phyloP scores from a whole-genome alignment of 768 basidiomycete genomes.

The Rhodotorula kratochvilovae region DNA sequence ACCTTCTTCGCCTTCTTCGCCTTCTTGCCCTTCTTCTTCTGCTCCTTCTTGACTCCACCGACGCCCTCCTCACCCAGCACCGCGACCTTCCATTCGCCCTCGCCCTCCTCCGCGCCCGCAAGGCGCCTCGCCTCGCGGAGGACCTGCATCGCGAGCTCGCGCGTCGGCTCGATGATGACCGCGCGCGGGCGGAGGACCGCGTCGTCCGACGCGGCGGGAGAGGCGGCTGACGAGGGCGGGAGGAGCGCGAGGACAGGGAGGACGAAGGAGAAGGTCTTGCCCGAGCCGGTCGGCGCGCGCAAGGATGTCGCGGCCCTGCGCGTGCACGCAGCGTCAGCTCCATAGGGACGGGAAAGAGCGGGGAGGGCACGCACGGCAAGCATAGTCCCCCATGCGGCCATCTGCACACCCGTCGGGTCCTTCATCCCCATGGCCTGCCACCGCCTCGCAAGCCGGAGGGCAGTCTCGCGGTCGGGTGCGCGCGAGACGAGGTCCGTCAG shows the following conservation, averaged over 20 bases:
- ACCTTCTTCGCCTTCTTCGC: slow-evolving; percentile 3
- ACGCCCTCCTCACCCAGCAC: slow-evolving; percentile 38
- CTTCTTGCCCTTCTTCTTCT: slow-evolving; percentile 1
- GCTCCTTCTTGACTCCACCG: background rate
- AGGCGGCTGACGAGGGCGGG: slow-evolving; percentile 65
- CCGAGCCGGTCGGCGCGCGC: slow-evolving; percentile 97
- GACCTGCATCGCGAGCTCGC: slow-evolving; percentile 94
- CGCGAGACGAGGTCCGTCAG: slow-evolving; percentile 49
- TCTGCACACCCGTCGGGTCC: slow-evolving; percentile 74
- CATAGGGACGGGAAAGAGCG: too few species aligned
- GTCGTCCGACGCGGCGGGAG: slow-evolving; percentile 2
- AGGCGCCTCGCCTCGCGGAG: slow-evolving; percentile 81
- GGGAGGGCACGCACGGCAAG: slow-evolving; percentile 57
- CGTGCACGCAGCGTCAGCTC: too few species aligned
- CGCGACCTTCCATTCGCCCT: slow-evolving; percentile 45
- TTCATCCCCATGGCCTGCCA: slow-evolving; percentile 60
- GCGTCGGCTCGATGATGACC: slow-evolving; percentile 80
- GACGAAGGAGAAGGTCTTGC: slow-evolving; percentile 90
- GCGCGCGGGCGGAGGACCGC: slow-evolving; percentile 61
- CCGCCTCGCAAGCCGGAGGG: slow-evolving; percentile 48
- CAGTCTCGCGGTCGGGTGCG: background rate
- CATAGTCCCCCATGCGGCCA: slow-evolving; percentile 71
- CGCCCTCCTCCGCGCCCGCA: slow-evolving; percentile 53
- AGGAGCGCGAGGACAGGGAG: slow-evolving; percentile 65
- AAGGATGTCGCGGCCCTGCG: slow-evolving; percentile 71